A percentile compares a stretch with the other conserved stretches of the same genome.
These are phyloP conservation scores for Guillardia theta DNA, from an alignment of 78 protist genomes.

Conservation along the genomic window DNA sequence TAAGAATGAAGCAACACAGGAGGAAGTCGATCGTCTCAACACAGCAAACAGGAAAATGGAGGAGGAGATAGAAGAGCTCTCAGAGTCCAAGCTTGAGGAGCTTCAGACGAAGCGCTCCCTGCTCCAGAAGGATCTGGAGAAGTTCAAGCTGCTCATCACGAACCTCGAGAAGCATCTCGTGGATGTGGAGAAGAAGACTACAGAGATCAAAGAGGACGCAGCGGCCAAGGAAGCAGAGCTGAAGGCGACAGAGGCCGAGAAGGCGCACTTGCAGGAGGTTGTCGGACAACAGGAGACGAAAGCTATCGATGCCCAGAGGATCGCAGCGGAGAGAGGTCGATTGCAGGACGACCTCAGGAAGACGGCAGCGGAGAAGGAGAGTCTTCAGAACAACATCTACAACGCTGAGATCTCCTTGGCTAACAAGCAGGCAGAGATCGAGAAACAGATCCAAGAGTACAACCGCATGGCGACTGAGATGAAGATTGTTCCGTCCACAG, in stretches of 20 bases:
- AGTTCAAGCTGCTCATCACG: neutral
- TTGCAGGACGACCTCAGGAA: neutral
- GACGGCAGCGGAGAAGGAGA: neutral
- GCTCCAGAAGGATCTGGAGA: neutral
- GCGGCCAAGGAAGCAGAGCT: neutral
- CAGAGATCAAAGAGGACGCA: neutral
- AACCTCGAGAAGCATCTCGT: neutral
- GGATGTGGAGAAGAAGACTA: neutral
- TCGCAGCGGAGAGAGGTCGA: neutral
- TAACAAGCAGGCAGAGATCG: slow-evolving; percentile 18
- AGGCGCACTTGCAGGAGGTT: neutral
- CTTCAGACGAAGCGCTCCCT: neutral
- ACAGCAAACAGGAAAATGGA: slow-evolving; percentile 24
- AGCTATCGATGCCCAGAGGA: neutral
- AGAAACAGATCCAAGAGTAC: neutral
- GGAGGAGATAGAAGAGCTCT: neutral
- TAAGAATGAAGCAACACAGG: neutral
- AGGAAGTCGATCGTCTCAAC: neutral
- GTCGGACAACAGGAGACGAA: neutral
- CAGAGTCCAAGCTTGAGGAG: neutral
- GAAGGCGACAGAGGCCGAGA: neutral
- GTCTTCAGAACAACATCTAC: neutral
- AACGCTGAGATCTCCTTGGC: neutral
- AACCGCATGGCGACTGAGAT: neutral
- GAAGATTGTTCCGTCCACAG: neutral